A percentile compares a stretch with the other conserved stretches of the same genome.
phyloP scores from a whole-genome alignment of 225 moss, liverwort and hornwort species.

The Ulota crispa region DNA sequence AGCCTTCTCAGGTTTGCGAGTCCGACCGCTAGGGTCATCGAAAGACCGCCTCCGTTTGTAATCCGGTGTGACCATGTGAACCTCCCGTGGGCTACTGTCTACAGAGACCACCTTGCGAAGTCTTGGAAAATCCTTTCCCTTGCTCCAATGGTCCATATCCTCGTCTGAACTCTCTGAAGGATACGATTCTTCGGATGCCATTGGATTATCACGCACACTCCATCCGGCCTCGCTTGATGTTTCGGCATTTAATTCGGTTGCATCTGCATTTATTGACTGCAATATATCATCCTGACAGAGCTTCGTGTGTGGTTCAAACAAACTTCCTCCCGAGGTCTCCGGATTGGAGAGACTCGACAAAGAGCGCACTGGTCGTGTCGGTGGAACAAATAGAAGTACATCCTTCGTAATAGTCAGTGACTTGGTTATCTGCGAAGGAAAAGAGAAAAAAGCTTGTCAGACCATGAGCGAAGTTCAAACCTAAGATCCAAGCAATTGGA shows the following conservation, averaged over 20 bases:
- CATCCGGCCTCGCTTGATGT: constrained; percentile 81
- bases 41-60: constrained; percentile 21
- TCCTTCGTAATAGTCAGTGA: constrained; percentile 42
- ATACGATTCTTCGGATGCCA: constrained; percentile 79
- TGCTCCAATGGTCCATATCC: constrained; percentile 37
- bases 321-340: constrained; percentile 31
- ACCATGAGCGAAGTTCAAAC: neutral
- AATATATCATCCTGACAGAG: constrained; percentile 32
- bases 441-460: neutral
- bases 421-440: constrained; percentile 34
- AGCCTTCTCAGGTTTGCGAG: constrained; percentile 14
- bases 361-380: constrained; percentile 66
- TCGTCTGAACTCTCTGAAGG: constrained; percentile 65
- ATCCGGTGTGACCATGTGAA: constrained; percentile 39
- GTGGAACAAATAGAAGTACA: constrained; percentile 60
- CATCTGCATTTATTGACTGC: constrained; percentile 16
- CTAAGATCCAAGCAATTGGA: neutral
- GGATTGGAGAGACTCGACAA: constrained; percentile 61
- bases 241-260: constrained; percentile 63
- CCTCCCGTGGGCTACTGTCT: constrained; percentile 45
- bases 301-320: constrained; percentile 36
- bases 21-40: constrained; percentile 27
- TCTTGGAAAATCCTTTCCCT: constrained; percentile 46
- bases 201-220: constrained; percentile 91
- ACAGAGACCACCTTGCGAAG: constrained; percentile 56